Percentiles rank a stretch among this genome's conserved stretches.
phyloP scores from a whole-genome alignment of 169 alveolate species.

The Plasmodium cynomolgi region DNA sequence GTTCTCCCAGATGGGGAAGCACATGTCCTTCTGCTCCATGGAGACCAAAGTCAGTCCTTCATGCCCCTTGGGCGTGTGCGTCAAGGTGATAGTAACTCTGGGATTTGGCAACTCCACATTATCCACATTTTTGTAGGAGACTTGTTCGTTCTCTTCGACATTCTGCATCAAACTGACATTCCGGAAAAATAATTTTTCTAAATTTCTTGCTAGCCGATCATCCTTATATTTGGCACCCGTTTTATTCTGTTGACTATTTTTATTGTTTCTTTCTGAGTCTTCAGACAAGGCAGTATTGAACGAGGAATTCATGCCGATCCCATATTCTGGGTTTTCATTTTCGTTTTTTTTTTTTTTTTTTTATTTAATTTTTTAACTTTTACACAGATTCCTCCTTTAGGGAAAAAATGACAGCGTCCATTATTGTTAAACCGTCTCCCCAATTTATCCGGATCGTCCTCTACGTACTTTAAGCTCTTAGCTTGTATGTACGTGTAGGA shows the following conservation, averaged over 20 bases:
- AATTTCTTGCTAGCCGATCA: constrained; percentile 21
- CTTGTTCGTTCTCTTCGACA: constrained; percentile 26
- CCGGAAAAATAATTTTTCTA: constrained; percentile 41
- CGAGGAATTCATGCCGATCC: background rate
- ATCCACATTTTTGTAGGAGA: constrained; percentile 46
- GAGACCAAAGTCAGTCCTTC: constrained; percentile 39
- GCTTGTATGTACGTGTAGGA: constrained; percentile 73
- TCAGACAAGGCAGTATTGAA: constrained; percentile 25
- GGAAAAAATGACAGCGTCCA: constrained; percentile 11
- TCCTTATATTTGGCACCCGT: background rate
- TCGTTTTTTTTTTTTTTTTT: constrained; percentile 40
- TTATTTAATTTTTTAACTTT: constrained; percentile 6
- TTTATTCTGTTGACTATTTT: background rate
- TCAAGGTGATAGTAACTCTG: constrained; percentile 50
- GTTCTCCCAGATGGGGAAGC: constrained; percentile 85
- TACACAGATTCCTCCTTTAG: constrained; percentile 10
- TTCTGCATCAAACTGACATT: constrained; percentile 51
- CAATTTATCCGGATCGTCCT: constrained; percentile 3
- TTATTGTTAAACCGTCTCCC: constrained; percentile 7
- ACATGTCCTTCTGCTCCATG: constrained; percentile 51
- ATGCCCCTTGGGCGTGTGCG: constrained; percentile 58
- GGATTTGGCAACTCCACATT: constrained; percentile 57
- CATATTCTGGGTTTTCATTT: background rate
- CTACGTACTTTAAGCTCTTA: constrained; percentile 35
- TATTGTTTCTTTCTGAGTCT: constrained; percentile 8